Evolutionary conservation across 1,284 basidiomycete genomes (phyloP).

Genomic region (Austroboletus novae-zelandiae): DNA sequence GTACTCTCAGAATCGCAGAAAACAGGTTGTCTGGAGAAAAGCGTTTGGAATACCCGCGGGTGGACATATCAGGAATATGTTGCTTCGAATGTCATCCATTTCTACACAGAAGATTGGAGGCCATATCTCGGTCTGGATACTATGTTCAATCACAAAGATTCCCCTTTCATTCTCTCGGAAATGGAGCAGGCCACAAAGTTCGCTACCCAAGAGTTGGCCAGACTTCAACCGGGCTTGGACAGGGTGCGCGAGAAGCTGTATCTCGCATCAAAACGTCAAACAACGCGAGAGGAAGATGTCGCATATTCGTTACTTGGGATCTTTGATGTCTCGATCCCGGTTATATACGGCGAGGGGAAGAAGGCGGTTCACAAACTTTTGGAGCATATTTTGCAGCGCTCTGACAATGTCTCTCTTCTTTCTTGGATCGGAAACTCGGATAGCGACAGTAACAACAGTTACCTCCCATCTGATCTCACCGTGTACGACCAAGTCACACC

Average conservation of each 20-base stretch:
- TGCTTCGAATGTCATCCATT: neutral
- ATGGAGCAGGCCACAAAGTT: neutral
- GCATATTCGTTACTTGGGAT: neutral
- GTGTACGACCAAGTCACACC: neutral
- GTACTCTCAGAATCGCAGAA: neutral
- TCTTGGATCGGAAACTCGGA: conserved; percentile 1
- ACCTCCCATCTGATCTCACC: conserved; percentile 2
- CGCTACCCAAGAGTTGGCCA: neutral
- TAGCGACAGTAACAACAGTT: neutral
- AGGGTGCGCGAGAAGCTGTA: neutral
- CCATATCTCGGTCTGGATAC: neutral
- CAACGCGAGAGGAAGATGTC: neutral
- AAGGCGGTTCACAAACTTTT: neutral
- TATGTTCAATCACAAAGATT: neutral
- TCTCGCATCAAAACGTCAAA: neutral
- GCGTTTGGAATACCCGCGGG: conserved; percentile 5
- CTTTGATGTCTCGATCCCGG: conserved; percentile 1
- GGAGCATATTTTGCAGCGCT: neutral
- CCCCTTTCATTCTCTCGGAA: neutral
- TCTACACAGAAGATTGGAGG: neutral
- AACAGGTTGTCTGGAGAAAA: neutral
- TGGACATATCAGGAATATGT: neutral
- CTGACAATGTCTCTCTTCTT: neutral
- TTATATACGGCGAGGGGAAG: neutral
- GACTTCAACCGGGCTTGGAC: neutral